Evolutionary conservation across 1,284 basidiomycete species (phyloP).

Genomic region (Melampsora americana): DNA sequence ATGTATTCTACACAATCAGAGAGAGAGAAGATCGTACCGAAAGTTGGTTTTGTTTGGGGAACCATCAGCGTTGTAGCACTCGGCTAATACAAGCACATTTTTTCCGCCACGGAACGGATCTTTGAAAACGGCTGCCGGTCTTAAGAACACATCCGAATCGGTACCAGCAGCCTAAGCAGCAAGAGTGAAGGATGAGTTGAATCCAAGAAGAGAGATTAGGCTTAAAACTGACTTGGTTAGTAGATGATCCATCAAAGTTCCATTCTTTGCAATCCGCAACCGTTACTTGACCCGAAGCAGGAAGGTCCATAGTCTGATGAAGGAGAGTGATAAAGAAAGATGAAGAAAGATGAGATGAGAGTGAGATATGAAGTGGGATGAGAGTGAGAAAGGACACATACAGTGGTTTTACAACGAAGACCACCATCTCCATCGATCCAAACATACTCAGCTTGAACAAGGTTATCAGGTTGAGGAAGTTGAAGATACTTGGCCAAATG

Average conservation of each 20-base stretch:
- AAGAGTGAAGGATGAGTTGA: not conserved
- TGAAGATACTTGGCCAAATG: conserved; percentile 80
- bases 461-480: conserved; percentile 72
- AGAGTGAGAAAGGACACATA: conserved; percentile 44
- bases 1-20: not conserved
- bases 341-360: conserved; percentile 39
- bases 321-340: conserved; percentile 70
- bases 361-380: conserved; percentile 21
- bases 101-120: conserved; percentile 98
- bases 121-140: conserved; percentile 94
- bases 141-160: conserved; percentile 97
- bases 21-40: conserved; percentile 72
- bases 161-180: conserved; percentile 71
- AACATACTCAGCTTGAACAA: conserved; percentile 93
- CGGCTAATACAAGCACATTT: conserved; percentile 91
- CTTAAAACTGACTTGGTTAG: conserved; percentile 64
- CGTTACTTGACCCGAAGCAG: conserved; percentile 44
- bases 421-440: conserved; percentile 92
- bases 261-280: conserved; percentile 75
- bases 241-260: conserved; percentile 99
- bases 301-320: conserved; percentile 72
- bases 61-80: conserved; percentile 98
- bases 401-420: conserved; percentile 86
- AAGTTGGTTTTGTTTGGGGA: conserved; percentile 97
- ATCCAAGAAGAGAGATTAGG: not conserved